A percentile compares a stretch with the other conserved stretches of the same genome.
Conservation (phyloP, 2,329 filamentous ascomycete genomes). For the Acarospora socialis region DNA sequence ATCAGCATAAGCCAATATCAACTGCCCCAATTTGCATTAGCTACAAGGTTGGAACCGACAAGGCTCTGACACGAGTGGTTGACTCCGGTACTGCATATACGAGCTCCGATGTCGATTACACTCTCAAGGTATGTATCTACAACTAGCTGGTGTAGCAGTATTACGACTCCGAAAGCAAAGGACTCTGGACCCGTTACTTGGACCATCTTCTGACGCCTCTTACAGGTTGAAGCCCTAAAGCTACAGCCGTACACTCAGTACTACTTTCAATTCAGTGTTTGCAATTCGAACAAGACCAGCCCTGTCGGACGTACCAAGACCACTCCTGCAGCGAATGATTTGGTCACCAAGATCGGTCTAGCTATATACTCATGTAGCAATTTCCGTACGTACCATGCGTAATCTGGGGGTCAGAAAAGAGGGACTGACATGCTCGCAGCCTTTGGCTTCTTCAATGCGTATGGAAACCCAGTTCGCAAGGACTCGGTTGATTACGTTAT, state of each 20-base stretch:
- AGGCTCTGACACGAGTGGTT: slow-evolving; percentile 34
- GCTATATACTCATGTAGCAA: slow-evolving; percentile 61
- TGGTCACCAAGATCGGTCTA: slow-evolving; percentile 43
- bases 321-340: slow-evolving; percentile 42
- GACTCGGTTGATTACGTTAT: slow-evolving; percentile 46
- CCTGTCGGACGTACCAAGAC: slow-evolving; percentile 58
- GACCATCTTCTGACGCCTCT: too few species aligned
- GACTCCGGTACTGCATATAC: slow-evolving; percentile 50
- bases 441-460: slow-evolving; percentile 46
- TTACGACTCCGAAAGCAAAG: too few species aligned
- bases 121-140: slow-evolving; percentile 46
- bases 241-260: slow-evolving; percentile 51
- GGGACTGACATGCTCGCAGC: slow-evolving; percentile 21
- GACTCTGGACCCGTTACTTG: too few species aligned
- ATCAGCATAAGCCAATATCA: slow-evolving; percentile 39
- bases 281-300: slow-evolving; percentile 45
- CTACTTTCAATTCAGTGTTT: slow-evolving; percentile 58
- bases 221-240: slow-evolving; percentile 48
- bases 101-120: slow-evolving; percentile 61
- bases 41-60: slow-evolving; percentile 43
- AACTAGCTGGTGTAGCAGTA: too few species aligned
- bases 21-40: slow-evolving; percentile 52
- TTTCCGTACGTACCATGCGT: slow-evolving; percentile 34
- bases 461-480: slow-evolving; percentile 44
- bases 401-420: background rate